Conservation (phyloP, 2,329 filamentous ascomycete species). For the Epichloe glyceriae region DNA sequence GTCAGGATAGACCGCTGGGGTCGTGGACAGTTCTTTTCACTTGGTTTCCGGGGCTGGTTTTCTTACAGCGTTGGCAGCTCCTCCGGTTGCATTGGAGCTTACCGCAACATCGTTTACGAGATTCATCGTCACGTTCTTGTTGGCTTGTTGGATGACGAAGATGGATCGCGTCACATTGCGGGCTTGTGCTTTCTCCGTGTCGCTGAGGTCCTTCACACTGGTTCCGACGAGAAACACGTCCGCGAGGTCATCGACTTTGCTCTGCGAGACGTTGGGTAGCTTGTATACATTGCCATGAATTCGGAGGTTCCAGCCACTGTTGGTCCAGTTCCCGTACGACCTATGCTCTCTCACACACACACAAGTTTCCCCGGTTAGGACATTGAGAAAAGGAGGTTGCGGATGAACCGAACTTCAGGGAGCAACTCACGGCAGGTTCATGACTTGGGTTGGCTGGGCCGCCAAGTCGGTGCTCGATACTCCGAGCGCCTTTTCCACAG, state of each 20-base stretch:
- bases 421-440: conserved; percentile 48
- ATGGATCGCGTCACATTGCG: conserved; percentile 62
- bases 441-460: conserved; percentile 53
- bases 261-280: conserved; percentile 52
- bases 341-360: conserved; percentile 14
- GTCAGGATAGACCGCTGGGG: no score
- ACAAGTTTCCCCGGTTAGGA: neutral
- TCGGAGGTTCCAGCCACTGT: conserved; percentile 62
- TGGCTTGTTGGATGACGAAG: conserved; percentile 59
- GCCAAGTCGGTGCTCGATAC: conserved; percentile 44
- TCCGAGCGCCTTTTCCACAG: conserved; percentile 48
- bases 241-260: conserved; percentile 54
- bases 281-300: conserved; percentile 77
- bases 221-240: conserved; percentile 58
- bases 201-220: conserved; percentile 44
- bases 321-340: conserved; percentile 63
- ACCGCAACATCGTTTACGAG: conserved; percentile 33
- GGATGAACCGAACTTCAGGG: neutral
- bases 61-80: conserved; percentile 31
- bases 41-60: no score
- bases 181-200: conserved; percentile 50
- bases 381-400: neutral
- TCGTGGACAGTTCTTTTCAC: no score
- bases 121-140: conserved; percentile 50
- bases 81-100: conserved; percentile 42